Evolutionary conservation across 1,284 basidiomycete species (phyloP).

Genomic region (Volvariella surrecta): DNA sequence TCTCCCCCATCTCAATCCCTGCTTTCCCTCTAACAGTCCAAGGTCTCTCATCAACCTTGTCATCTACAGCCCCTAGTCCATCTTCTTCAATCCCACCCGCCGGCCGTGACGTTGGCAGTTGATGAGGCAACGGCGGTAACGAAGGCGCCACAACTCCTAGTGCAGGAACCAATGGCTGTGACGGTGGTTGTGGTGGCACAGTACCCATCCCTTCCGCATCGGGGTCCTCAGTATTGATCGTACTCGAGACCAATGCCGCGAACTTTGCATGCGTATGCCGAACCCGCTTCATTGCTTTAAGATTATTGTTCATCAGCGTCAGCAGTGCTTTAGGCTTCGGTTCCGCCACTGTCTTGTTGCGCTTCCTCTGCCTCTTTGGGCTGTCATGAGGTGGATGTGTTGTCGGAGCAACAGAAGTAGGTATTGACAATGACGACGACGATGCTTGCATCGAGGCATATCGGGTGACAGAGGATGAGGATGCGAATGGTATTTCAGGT

Average conservation of each 20-base stretch:
- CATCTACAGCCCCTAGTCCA: constrained; percentile 26
- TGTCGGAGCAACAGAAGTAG: constrained; percentile 7
- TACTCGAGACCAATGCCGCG: constrained; percentile 39
- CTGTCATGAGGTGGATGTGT: constrained; percentile 6
- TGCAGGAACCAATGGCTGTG: constrained; percentile 33
- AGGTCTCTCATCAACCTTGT: constrained; percentile 49
- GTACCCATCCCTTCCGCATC: background rate
- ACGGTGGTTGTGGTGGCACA: background rate
- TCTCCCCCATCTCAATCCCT: constrained; percentile 41
- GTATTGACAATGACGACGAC: constrained; percentile 6
- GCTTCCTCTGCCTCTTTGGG: background rate
- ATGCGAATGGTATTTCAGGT: constrained; percentile 42
- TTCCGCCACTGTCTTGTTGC: constrained; percentile 10
- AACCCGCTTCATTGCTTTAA: constrained; percentile 61
- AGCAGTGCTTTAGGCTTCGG: constrained; percentile 42
- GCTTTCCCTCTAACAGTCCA: constrained; percentile 32
- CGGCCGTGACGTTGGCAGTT: constrained; percentile 9
- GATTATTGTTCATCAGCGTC: constrained; percentile 45
- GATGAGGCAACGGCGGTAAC: background rate
- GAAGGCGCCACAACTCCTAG: background rate
- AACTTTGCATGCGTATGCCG: constrained; percentile 65
- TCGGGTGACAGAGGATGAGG: constrained; percentile 22
- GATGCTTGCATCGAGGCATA: too few species aligned
- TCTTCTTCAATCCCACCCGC: constrained; percentile 21
- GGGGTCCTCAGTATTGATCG: constrained; percentile 4